Percentiles rank a stretch among this genome's conserved stretches.
Conservation (phyloP, 345 rosid genomes). For the Salix caprea region DNA sequence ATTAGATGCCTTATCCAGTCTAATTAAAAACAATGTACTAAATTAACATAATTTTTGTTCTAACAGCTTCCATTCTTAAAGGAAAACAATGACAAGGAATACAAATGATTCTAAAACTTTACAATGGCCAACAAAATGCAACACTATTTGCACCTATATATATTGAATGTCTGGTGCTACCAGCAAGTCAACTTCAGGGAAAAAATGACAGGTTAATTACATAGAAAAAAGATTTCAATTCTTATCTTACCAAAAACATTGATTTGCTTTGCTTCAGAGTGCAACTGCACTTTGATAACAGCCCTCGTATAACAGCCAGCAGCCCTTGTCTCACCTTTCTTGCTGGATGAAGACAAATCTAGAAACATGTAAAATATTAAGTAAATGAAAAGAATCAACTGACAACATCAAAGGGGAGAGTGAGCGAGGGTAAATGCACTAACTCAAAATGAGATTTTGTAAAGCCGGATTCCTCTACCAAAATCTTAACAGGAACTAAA, state of each 20-base stretch:
- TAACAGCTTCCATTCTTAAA: too few species aligned
- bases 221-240: background rate
- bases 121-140: too few species aligned
- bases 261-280: slow-evolving; percentile 60
- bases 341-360: slow-evolving; percentile 81
- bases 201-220: background rate
- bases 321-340: slow-evolving; percentile 61
- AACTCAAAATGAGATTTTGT: background rate
- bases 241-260: slow-evolving; percentile 69
- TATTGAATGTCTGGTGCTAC: too few species aligned
- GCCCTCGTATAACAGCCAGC: slow-evolving; percentile 63
- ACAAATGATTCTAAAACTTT: too few species aligned
- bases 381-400: slow-evolving; percentile 5
- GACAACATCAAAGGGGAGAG: background rate
- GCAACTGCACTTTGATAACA: slow-evolving; percentile 55
- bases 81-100: too few species aligned
- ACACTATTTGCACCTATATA: too few species aligned
- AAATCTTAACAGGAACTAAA: too few species aligned
- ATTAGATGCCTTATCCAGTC: too few species aligned
- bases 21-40: too few species aligned
- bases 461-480: too few species aligned
- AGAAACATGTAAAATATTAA: slow-evolving; percentile 20
- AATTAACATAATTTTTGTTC: too few species aligned
- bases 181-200: background rate
- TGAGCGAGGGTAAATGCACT: background rate